Evolutionary conservation across 2,329 filamentous ascomycete species (phyloP), one percentile per base, ranked within the genome.

Genomic region (Cytospora leucostoma): DNA sequence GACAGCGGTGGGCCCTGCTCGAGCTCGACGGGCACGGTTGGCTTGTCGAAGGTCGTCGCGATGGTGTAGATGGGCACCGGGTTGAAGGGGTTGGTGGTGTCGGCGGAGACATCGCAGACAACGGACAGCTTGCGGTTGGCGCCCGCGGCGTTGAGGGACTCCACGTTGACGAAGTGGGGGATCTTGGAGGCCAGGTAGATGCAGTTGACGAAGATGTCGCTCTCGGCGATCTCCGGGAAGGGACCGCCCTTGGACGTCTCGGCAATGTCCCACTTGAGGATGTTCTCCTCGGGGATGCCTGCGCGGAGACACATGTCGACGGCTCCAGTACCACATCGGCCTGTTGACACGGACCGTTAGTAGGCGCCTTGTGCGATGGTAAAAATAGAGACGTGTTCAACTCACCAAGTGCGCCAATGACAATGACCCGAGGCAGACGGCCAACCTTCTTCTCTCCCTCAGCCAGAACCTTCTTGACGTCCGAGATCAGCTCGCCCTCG

Each of bases 31-130:
- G 88, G 84, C 0, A 96, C 88, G 1, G 92, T 97, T n/a, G 93
- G 94, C 73, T 91, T 87, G 73, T 88, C 86, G 74, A 97, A 97
- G 27, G 92, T 95, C 55, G 91, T 97, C 76, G 91, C 91, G 73
- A 90, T 86, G 68, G 83, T 82, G 81, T 96, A 97, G 73, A 97
- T 88, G 32, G 93, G 93, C 61, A 93, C 86, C 59, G 74, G 74
- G 76, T 90, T 90, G 78, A 89, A 81, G 3, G 86, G 86, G 77
- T 89, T 92, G 38, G 85, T 91, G 54, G 88, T 89, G 75, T 92
- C 90, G 74, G 88, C 90, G 47, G 81, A 85, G 67, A 95, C 91
- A 73, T 96, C 92, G 75, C 90, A 92, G 66, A 96, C 85, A 52
- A 96, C 91, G 61, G 85, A 86, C 60, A 97, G 84, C 72, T 88